Conservation (phyloP, 805 yeast genomes). For the Starmerella lactis-condensi region DNA sequence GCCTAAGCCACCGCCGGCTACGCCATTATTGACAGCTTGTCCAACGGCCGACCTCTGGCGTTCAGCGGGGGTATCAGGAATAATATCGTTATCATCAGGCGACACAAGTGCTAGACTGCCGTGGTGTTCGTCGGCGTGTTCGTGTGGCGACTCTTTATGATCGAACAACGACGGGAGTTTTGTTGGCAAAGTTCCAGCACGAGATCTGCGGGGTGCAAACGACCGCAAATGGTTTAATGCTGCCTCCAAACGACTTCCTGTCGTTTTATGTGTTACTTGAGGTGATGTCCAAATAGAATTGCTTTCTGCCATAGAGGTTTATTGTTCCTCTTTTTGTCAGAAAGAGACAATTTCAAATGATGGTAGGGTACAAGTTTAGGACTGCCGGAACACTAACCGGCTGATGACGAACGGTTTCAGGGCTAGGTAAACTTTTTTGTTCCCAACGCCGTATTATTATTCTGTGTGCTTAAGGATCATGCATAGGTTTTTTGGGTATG, state of each 20-base stretch:
- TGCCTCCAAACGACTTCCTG: background rate
- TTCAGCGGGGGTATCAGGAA: conserved; percentile 13
- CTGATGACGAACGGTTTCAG: conserved; percentile 1
- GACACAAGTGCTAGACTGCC: conserved; percentile 22
- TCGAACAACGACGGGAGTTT: conserved; percentile 24
- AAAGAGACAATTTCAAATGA: background rate
- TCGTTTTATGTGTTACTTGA: background rate
- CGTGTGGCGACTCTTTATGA: conserved; percentile 1
- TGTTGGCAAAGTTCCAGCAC: conserved; percentile 70
- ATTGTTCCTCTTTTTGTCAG: background rate
- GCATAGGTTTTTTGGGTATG: background rate
- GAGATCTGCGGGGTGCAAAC: conserved; percentile 29
- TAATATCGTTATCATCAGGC: conserved; percentile 17
- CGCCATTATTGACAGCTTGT: too few species aligned
- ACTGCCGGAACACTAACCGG: background rate
- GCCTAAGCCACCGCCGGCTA: too few species aligned
- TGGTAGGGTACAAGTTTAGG: background rate
- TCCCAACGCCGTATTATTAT: background rate
- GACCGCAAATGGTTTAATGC: conserved; percentile 5
- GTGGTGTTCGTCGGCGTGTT: conserved; percentile 14
- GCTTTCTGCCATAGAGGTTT: background rate
- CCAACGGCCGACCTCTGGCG: conserved; percentile 19
- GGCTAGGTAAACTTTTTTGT: conserved; percentile 1
- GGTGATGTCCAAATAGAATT: conserved; percentile 1
- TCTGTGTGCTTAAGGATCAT: background rate